Conservation (phyloP, 169 alveolate genomes). For the Plasmodium gallinaceum region DNA sequence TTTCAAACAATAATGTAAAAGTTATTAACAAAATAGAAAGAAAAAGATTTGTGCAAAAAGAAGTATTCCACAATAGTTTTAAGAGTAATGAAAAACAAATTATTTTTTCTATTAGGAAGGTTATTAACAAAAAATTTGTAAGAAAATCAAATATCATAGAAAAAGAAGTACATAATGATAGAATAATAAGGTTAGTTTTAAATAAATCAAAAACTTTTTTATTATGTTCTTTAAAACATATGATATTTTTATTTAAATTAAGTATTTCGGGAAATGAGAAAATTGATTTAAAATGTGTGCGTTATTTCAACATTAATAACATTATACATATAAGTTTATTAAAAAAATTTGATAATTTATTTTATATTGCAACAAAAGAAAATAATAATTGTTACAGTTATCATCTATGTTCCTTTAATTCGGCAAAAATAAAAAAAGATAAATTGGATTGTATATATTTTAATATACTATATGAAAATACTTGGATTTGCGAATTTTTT, state of each 20-base stretch:
- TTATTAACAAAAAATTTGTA: not conserved
- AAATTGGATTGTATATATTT: constrained; percentile 23
- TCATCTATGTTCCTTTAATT: constrained; percentile 29
- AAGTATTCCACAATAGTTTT: not conserved
- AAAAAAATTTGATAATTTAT: constrained; percentile 34
- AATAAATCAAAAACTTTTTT: constrained; percentile 30
- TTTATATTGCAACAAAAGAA: constrained; percentile 31
- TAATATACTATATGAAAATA: constrained; percentile 31
- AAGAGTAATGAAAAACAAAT: not conserved
- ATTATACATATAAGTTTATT: constrained; percentile 38
- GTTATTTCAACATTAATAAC: constrained; percentile 1
- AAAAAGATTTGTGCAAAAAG: constrained; percentile 3
- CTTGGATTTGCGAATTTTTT: constrained; percentile 13
- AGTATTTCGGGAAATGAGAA: constrained; percentile 47
- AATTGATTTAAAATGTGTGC: constrained; percentile 27
- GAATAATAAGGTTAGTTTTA: constrained; percentile 29
- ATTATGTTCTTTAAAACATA: constrained; percentile 14
- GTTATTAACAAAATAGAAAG: constrained; percentile 20
- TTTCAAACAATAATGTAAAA: constrained; percentile 27
- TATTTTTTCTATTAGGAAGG: not conserved
- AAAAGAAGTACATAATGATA: not conserved
- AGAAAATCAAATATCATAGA: not conserved
- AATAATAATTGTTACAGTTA: not conserved
- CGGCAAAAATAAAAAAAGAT: constrained; percentile 2
- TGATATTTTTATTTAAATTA: constrained; percentile 27